These are phyloP conservation scores for Juglanconis sp. DNA, from an alignment of 2,329 filamentous ascomycete species.

Conservation along the genomic window DNA sequence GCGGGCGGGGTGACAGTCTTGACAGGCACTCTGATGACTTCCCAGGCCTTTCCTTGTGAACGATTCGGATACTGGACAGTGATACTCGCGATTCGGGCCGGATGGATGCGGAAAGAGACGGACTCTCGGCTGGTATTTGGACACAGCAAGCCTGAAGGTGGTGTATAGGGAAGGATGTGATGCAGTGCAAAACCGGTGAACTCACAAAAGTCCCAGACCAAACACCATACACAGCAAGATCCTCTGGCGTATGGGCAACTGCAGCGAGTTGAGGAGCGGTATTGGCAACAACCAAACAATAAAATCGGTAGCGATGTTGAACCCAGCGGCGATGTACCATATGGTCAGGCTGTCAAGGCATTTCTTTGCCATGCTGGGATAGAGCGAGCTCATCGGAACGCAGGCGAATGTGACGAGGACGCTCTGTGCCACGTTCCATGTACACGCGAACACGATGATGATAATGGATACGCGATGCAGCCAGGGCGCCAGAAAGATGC, in stretches of 20 bases:
- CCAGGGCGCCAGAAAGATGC: conserved; percentile 27
- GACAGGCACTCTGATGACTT: neutral
- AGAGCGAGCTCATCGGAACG: conserved; percentile 24
- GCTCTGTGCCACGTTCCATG: conserved; percentile 23
- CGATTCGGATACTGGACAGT: no score
- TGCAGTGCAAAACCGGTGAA: neutral
- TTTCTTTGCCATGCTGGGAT: conserved; percentile 17
- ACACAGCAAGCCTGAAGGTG: no score
- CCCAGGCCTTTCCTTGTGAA: no score
- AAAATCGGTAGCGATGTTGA: conserved; percentile 36
- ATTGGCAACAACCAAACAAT: conserved; percentile 36
- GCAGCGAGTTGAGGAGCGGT: conserved; percentile 33
- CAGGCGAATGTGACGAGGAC: conserved; percentile 28
- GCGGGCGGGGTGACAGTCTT: neutral
- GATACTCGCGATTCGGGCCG: no score
- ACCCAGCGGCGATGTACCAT: conserved; percentile 26
- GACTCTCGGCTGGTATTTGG: no score
- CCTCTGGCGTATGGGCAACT: conserved; percentile 25
- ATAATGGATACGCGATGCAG: conserved; percentile 17
- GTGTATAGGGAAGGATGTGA: no score
- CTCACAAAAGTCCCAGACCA: conserved; percentile 22
- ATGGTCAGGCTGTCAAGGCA: conserved; percentile 21
- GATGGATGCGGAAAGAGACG: no score
- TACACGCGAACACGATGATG: conserved; percentile 25
- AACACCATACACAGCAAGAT: conserved; percentile 21